Evolutionary conservation across 257 asterid genomes (phyloP).

Genomic region (Nicotiana tomentosiformis): DNA sequence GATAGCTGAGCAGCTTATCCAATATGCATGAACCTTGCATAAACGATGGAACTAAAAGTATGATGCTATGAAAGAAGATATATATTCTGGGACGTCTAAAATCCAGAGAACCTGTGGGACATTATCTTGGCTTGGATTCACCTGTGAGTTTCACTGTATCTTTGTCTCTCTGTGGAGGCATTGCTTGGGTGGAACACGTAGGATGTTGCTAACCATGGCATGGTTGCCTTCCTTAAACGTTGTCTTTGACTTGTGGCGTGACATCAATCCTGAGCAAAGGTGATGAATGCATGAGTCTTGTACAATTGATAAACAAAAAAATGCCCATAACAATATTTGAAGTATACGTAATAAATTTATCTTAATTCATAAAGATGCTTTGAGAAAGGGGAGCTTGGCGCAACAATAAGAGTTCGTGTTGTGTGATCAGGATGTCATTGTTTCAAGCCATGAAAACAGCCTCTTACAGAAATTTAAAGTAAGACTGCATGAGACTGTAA

Average conservation of each 20-base stretch:
- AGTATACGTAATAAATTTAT: background rate
- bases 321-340: background rate
- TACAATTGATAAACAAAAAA: background rate
- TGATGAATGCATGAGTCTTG: background rate
- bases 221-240: background rate
- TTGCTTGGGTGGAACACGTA: background rate
- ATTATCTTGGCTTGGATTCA: background rate
- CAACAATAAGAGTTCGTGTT: background rate
- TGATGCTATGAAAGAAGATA: background rate
- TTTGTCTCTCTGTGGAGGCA: background rate
- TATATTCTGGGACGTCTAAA: background rate
- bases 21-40: background rate
- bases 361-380: background rate
- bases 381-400: background rate
- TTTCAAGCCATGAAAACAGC: background rate
- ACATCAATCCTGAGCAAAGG: background rate
- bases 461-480: background rate
- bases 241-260: background rate
- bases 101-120: background rate
- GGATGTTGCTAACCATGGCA: background rate
- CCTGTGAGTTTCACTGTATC: background rate
- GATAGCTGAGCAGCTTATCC: background rate
- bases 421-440: background rate
- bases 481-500: background rate
- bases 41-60: background rate